Base-by-base conservation (phyloP, 208 protist species). In the Trypanosoma cruzi region DNA sequence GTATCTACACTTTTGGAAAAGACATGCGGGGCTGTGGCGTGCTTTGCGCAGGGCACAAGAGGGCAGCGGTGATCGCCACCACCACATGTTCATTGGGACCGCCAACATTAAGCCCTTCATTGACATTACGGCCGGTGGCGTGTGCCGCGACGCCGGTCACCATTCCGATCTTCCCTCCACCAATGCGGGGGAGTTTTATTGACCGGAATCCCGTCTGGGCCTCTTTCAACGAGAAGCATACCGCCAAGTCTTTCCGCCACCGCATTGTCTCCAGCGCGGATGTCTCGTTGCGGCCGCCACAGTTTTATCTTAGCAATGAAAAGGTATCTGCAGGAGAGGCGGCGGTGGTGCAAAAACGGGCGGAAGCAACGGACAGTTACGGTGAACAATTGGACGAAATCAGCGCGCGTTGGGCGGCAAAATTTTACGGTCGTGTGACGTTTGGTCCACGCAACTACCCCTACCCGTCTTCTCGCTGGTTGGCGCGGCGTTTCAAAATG, bases 401-500 rank as follows among this genome's bases (percentile, higher is more conserved):
- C 42, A 82, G 67, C 8, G 86, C 79, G 56, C 88, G 91, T 32
- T 96, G 91, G 88, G 86, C 85, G 1, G 77, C 78, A 26, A 96
- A 94, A 75, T 93, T 92, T 61, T 96, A 94, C 79, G 91, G 91
- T 20, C 74, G 90, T 24, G 88, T 96, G 13, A 94, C 88, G 5
- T 94, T 86, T 70, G 88, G 83, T 7, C 91, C 91, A 2, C 80
- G 88, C 31, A 94, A 94, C 76, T 96, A 86, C 68, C 82, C 91
- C 7, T 96, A 96, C 75, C 91, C 86, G 13, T 92, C 85, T 28
- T 93, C 86, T 1, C 86, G 87, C 28, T 96, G 88, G 87, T 71
- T 94, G 24, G 88, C 88, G 5, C 88, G 91, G 6, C 91, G 91
- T 36, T 96, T 93, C 71, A 75, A 86, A 55, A 96, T 96, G 88